These are phyloP conservation scores for Pythium myriotylum DNA, from an alignment of 352 stramenopile species.

Conservation along the genomic window DNA sequence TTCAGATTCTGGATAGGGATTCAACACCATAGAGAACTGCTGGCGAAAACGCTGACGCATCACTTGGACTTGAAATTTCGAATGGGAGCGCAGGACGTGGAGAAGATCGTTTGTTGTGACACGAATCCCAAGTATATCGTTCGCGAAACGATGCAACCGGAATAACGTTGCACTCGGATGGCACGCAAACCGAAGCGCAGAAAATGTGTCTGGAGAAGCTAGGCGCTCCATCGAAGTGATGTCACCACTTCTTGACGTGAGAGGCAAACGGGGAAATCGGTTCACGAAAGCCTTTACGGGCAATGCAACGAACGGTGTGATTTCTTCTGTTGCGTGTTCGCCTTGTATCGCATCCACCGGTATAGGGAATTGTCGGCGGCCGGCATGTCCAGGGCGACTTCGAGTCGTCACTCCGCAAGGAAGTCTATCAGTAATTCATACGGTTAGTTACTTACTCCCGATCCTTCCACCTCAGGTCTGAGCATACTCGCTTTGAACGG, in stretches of 20 bases:
- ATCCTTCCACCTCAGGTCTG: not conserved
- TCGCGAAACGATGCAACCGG: slow-evolving; percentile 56
- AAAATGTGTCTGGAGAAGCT: slow-evolving; percentile 2
- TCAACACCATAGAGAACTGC: slow-evolving; percentile 21
- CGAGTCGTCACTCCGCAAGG: slow-evolving; percentile 50
- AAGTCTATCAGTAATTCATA: slow-evolving; percentile 35
- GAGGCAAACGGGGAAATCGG: slow-evolving; percentile 52
- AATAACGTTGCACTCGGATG: slow-evolving; percentile 64
- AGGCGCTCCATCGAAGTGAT: slow-evolving; percentile 6
- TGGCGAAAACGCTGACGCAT: slow-evolving; percentile 36
- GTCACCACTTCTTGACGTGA: not conserved
- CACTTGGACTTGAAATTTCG: slow-evolving; percentile 45
- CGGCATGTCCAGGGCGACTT: slow-evolving; percentile 4
- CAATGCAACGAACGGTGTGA: slow-evolving; percentile 45
- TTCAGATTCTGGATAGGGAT: slow-evolving; percentile 13
- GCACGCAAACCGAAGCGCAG: slow-evolving; percentile 40
- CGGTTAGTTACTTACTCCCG: not conserved
- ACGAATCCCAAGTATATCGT: slow-evolving; percentile 46
- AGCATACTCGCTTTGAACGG: slow-evolving; percentile 65
- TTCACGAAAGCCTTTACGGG: slow-evolving; percentile 50
- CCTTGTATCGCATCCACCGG: slow-evolving; percentile 57
- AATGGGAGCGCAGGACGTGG: slow-evolving; percentile 36
- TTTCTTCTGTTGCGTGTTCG: slow-evolving; percentile 49
- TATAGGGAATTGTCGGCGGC: slow-evolving; percentile 40
- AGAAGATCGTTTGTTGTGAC: slow-evolving; percentile 48